Conservation (phyloP, 805 yeast genomes). For the Sugiyamaella smithiae region DNA sequence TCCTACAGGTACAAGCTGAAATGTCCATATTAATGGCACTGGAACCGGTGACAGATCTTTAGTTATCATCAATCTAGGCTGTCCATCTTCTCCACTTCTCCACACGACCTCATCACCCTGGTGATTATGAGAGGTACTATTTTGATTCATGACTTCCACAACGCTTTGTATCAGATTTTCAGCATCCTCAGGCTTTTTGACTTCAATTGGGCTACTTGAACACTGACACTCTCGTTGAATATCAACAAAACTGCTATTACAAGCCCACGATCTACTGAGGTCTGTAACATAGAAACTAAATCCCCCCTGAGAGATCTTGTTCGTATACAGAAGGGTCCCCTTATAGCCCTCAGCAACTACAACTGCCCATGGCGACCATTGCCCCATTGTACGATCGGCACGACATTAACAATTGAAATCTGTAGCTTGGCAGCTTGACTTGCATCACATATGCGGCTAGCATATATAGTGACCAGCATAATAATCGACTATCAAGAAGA, state of each 20-base stretch:
- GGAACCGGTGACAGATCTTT: conserved; percentile 16
- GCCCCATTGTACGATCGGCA: neutral
- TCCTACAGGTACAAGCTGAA: no score
- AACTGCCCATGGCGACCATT: conserved; percentile 4
- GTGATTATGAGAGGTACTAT: neutral
- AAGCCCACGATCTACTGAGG: conserved; percentile 1
- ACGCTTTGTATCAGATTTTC: neutral
- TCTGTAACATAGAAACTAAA: conserved; percentile 6
- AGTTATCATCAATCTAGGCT: neutral
- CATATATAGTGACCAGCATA: no score
- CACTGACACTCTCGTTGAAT: no score
- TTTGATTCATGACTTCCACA: neutral
- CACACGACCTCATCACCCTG: neutral
- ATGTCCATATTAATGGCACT: conserved; percentile 12
- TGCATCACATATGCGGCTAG: no score
- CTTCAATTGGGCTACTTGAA: neutral
- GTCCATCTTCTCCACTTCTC: neutral
- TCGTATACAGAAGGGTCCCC: neutral
- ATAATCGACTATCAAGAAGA: no score
- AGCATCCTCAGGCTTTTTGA: neutral
- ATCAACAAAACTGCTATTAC: neutral
- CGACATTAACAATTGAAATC: neutral
- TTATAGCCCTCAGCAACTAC: neutral
- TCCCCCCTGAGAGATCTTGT: neutral
- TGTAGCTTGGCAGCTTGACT: no score